A percentile compares a stretch with the other conserved stretches of the same genome.
These are phyloP conservation scores for Brettanomyces nanus DNA, from an alignment of 805 yeast genomes.

Conservation along the genomic window DNA sequence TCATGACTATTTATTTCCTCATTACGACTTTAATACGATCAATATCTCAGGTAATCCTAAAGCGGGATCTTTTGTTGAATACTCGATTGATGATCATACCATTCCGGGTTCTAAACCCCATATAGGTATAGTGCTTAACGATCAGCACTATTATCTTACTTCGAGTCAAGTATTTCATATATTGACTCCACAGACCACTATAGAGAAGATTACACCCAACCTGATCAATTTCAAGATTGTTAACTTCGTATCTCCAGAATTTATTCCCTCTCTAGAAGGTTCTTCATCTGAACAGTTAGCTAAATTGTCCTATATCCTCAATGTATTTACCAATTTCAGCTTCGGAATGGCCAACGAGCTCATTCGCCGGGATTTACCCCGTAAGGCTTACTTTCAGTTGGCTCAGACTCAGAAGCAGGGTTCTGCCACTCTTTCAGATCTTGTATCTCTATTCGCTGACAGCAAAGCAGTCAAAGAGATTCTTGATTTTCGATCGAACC, in stretches of 20 bases:
- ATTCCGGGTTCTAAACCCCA: not conserved
- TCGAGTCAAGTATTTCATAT: not conserved
- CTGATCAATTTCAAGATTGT: slow-evolving; percentile 30
- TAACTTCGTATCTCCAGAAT: not conserved
- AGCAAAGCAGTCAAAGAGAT: slow-evolving; percentile 7
- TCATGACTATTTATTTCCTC: not conserved
- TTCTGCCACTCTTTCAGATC: slow-evolving; percentile 5
- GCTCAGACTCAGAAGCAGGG: slow-evolving; percentile 9
- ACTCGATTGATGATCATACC: not conserved
- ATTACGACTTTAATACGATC: not conserved
- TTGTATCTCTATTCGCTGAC: slow-evolving; percentile 1
- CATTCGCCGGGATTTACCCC: slow-evolving; percentile 5
- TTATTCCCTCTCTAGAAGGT: not conserved
- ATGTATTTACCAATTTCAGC: not conserved
- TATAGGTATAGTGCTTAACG: slow-evolving; percentile 11
- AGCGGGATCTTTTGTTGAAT: slow-evolving; percentile 13
- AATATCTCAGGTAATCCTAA: not conserved
- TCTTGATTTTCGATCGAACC: slow-evolving; percentile 6
- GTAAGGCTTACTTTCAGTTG: slow-evolving; percentile 6
- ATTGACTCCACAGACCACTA: slow-evolving; percentile 33
- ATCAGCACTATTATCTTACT: slow-evolving; percentile 6
- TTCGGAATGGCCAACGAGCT: slow-evolving; percentile 4
- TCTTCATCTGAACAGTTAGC: not conserved
- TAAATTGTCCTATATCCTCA: not conserved
- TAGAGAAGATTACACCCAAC: slow-evolving; percentile 38